These are phyloP conservation scores for Cyberlindnera saturnus DNA, from an alignment of 805 yeast genomes.

Conservation along the genomic window DNA sequence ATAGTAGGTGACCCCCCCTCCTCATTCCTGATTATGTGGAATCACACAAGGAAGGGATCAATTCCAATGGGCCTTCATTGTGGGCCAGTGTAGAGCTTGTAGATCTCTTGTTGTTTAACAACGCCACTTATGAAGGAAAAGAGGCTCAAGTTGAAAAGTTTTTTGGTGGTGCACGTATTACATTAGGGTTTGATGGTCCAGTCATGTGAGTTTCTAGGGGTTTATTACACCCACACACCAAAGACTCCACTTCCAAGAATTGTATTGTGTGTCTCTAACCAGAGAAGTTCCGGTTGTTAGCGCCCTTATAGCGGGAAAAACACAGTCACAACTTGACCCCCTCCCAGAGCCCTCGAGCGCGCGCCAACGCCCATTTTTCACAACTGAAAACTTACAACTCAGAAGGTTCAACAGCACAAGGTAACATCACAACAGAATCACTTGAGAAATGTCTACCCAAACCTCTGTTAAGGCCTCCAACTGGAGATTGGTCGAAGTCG, in stretches of 20 bases:
- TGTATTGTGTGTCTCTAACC: background rate
- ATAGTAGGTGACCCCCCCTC: too few relatives aligned
- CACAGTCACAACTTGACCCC: too few relatives aligned
- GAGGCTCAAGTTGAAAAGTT: background rate
- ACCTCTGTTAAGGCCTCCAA: conserved; percentile 89
- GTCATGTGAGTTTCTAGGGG: too few relatives aligned
- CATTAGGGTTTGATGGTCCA: background rate
- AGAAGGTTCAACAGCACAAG: background rate
- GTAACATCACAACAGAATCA: background rate
- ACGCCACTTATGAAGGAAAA: background rate
- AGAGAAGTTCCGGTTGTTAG: background rate
- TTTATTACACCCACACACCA: background rate
- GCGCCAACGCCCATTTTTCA: background rate
- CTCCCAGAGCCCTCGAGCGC: background rate
- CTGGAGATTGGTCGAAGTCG: conserved; percentile 99
- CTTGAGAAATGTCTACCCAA: conserved; percentile 52
- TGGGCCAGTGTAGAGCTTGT: too few relatives aligned
- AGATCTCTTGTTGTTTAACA: too few relatives aligned
- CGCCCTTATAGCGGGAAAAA: background rate
- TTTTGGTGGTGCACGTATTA: background rate
- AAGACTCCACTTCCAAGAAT: too few relatives aligned
- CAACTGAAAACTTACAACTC: conserved; percentile 1
- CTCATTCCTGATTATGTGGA: too few relatives aligned
- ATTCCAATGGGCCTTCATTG: too few relatives aligned
- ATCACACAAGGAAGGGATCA: too few relatives aligned